Percentiles rank a stretch among this genome's conserved stretches.
These are phyloP conservation scores for Elongisporangium undulatum DNA, from an alignment of 352 stramenopile genomes.

Conservation along the genomic window DNA sequence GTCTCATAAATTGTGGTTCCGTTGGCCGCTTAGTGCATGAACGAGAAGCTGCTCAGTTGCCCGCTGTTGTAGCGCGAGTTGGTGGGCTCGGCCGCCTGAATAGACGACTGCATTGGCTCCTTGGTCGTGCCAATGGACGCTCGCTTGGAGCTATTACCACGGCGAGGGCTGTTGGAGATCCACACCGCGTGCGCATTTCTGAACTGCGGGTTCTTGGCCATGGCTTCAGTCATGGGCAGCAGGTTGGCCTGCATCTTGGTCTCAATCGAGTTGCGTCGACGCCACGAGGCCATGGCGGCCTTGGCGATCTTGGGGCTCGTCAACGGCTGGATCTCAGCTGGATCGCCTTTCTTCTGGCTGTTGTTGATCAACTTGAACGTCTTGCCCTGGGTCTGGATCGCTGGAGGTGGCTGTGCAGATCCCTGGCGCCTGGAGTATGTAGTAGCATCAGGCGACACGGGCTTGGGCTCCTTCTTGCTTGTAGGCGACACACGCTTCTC, in stretches of 20 bases:
- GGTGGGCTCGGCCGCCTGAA: not conserved
- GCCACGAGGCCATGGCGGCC: slow-evolving; percentile 33
- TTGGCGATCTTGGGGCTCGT: slow-evolving; percentile 38
- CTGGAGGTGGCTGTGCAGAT: not conserved
- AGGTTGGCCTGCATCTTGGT: slow-evolving; percentile 15
- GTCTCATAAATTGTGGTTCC: not conserved
- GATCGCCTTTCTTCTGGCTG: not conserved
- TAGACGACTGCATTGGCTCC: not conserved
- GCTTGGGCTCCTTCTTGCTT: not conserved
- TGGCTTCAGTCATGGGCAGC: slow-evolving; percentile 2
- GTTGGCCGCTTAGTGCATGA: slow-evolving; percentile 13
- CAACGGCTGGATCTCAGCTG: not conserved
- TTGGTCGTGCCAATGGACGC: not conserved
- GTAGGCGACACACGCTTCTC: not conserved
- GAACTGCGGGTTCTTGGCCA: not conserved
- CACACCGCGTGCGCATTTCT: not conserved
- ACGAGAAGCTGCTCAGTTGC: slow-evolving; percentile 20
- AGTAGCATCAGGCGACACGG: not conserved
- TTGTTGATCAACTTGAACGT: not conserved
- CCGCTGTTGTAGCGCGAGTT: slow-evolving; percentile 16
- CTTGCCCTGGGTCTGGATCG: not conserved
- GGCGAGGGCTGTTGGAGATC: not conserved
- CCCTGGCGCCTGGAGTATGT: not conserved
- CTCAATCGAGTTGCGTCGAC: slow-evolving; percentile 14
- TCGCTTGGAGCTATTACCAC: not conserved